Evolutionary conservation across 371 early-diverging fungal genomes (phyloP).

Genomic region (Syncephalastrum monosporum): DNA sequence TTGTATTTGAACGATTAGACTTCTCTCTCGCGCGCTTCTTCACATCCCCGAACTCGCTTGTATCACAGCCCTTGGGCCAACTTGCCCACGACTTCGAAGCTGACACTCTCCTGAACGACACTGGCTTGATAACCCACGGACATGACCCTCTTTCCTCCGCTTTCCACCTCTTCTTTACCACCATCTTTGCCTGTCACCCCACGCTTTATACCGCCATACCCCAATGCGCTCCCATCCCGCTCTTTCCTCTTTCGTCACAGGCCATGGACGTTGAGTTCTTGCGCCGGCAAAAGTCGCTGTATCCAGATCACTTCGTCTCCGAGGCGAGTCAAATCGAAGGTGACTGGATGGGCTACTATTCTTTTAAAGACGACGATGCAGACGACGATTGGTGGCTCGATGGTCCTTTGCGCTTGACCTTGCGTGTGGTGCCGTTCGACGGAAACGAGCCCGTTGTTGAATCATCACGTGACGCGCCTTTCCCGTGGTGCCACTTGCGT

Average conservation of each 20-base stretch:
- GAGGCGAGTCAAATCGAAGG: constrained; percentile 46
- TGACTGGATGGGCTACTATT: constrained; percentile 52
- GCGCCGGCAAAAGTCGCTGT: constrained; percentile 41
- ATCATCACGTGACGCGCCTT: constrained; percentile 3
- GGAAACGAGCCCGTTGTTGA: constrained; percentile 8
- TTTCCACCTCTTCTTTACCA: constrained; percentile 45
- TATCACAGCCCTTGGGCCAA: constrained; percentile 34
- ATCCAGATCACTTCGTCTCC: constrained; percentile 30
- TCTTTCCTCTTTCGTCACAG: constrained; percentile 30
- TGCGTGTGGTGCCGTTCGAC: constrained; percentile 43
- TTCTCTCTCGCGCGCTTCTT: constrained; percentile 35
- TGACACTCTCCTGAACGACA: constrained; percentile 29
- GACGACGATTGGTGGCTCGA: constrained; percentile 39
- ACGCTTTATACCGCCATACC: constrained; percentile 38
- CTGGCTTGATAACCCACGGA: constrained; percentile 18
- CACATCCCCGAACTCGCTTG: constrained; percentile 19
- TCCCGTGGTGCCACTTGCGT: constrained; percentile 34
- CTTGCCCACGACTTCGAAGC: constrained; percentile 47
- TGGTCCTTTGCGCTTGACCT: constrained; percentile 42
- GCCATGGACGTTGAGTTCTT: constrained; percentile 45
- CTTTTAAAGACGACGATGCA: constrained; percentile 40
- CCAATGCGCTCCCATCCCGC: constrained; percentile 38
- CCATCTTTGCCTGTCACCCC: constrained; percentile 46
- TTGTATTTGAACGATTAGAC: constrained; percentile 19
- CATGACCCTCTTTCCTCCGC: constrained; percentile 41